These are phyloP conservation scores for Abortiporus biennis DNA, from an alignment of 1,284 basidiomycete genomes.

Conservation along the genomic window DNA sequence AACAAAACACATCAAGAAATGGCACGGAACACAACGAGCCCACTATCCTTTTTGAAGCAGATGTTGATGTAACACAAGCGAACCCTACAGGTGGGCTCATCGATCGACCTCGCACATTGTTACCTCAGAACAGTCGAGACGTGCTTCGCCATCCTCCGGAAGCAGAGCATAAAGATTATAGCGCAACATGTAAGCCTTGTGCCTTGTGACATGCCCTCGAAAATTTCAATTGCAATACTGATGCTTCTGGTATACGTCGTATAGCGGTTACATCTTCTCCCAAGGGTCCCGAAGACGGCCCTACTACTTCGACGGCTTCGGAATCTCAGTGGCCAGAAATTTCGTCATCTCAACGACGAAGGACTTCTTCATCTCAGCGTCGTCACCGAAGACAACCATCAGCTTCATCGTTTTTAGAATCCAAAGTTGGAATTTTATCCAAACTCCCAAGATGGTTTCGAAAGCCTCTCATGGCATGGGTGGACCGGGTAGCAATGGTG, in stretches of 20 bases:
- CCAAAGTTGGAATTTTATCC: conserved; percentile 31
- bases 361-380: background rate
- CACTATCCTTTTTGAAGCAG: conserved; percentile 5
- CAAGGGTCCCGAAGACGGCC: background rate
- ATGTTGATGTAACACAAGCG: background rate
- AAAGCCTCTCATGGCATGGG: conserved; percentile 58
- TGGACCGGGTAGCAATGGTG: conserved; percentile 69
- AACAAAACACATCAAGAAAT: background rate
- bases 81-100: background rate
- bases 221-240: too few species aligned
- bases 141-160: conserved; percentile 14
- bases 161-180: conserved; percentile 29
- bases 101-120: conserved; percentile 7
- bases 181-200: conserved; percentile 32
- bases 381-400: conserved; percentile 12
- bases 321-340: background rate
- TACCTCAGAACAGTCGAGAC: conserved; percentile 14
- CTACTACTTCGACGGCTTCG: background rate
- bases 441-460: conserved; percentile 38
- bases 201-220: too few species aligned
- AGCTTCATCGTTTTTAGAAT: conserved; percentile 35
- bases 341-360: background rate
- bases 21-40: conserved; percentile 1
- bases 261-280: background rate
- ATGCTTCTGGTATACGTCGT: background rate